Evolutionary conservation across 2,329 filamentous ascomycete species (phyloP).

Genomic region (Trichophyton mentagrophytes): DNA sequence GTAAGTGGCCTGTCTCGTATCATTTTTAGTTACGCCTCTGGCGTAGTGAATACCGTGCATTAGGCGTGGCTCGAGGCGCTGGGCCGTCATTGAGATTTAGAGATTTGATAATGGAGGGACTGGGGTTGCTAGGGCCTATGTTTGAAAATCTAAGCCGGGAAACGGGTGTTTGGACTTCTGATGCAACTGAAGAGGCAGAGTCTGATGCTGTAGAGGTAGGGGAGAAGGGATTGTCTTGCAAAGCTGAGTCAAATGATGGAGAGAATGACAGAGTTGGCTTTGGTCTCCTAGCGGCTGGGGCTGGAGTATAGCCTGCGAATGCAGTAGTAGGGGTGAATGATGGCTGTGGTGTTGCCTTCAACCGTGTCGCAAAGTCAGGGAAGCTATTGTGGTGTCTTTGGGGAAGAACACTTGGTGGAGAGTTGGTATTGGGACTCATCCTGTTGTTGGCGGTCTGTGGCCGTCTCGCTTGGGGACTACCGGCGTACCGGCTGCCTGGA

Average conservation of each 20-base stretch:
- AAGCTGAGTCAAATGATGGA: constrained; percentile 13
- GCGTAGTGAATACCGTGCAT: constrained; percentile 11
- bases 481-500: not conserved
- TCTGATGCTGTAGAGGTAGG: constrained; percentile 11
- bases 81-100: constrained; percentile 11
- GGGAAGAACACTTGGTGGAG: not conserved
- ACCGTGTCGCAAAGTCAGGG: not conserved
- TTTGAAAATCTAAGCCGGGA: constrained; percentile 2
- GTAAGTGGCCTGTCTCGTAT: not conserved
- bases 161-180: constrained; percentile 11
- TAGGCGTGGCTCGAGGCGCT: not conserved
- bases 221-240: constrained; percentile 11
- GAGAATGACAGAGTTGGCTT: constrained; percentile 4
- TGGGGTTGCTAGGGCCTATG: constrained; percentile 1
- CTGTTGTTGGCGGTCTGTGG: not conserved
- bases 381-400: not conserved
- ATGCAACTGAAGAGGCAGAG: constrained; percentile 13
- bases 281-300: not conserved
- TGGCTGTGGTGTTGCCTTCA: constrained; percentile 8
- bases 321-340: not conserved
- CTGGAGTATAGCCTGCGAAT: not conserved
- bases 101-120: constrained; percentile 10
- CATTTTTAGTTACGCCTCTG: constrained; percentile 5
- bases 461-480: not conserved
- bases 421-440: not conserved